phyloP scores from a whole-genome alignment of 1,284 basidiomycete species.

The Coniferiporia sulphurascens region DNA sequence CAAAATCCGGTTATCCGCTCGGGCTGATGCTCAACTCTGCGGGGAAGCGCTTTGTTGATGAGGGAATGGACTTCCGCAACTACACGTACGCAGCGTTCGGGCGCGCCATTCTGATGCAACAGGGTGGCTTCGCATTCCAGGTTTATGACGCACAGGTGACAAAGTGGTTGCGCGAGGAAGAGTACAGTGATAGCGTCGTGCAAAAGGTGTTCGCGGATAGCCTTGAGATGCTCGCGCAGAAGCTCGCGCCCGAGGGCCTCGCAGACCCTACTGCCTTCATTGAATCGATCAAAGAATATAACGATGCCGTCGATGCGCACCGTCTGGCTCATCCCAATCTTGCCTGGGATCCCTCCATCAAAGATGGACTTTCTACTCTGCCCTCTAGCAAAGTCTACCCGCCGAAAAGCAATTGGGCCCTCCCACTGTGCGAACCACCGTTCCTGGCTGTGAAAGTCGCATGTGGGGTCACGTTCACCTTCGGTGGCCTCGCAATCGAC shows the following conservation, averaged over 20 bases:
- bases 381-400: constrained; percentile 31
- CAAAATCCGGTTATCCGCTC: constrained; percentile 67
- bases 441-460: constrained; percentile 62
- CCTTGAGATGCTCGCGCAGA: constrained; percentile 46
- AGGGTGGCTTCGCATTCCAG: constrained; percentile 56
- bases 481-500: constrained; percentile 59
- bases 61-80: constrained; percentile 65
- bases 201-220: constrained; percentile 46
- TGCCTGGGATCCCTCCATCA: constrained; percentile 56
- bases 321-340: constrained; percentile 31
- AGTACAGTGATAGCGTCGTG: constrained; percentile 57
- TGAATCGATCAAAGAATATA: constrained; percentile 45
- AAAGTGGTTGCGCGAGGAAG: constrained; percentile 48
- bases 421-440: constrained; percentile 44
- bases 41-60: constrained; percentile 61
- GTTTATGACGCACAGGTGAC: constrained; percentile 49
- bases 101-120: constrained; percentile 51
- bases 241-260: constrained; percentile 43
- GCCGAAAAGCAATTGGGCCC: constrained; percentile 58
- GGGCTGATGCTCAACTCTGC: constrained; percentile 59
- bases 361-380: constrained; percentile 51
- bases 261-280: constrained; percentile 38
- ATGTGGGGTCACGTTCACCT: constrained; percentile 69
- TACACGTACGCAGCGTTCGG: constrained; percentile 70
- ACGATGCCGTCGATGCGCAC: constrained; percentile 40